phyloP scores from a whole-genome alignment of 306 rosid genomes.

The Alnus glutinosa region DNA sequence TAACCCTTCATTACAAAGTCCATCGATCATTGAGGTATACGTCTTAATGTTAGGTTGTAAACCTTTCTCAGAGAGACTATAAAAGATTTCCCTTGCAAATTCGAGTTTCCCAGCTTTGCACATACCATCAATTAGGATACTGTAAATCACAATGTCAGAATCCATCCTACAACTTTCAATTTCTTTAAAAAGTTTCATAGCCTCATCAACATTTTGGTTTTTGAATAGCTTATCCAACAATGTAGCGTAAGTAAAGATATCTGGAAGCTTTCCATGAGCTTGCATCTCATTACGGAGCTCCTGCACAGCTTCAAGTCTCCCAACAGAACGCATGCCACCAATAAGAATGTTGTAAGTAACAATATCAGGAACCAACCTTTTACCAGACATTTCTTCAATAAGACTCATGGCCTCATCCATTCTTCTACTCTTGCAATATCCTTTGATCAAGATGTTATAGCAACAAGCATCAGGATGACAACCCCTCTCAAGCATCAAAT shows the following conservation, averaged over 20 bases:
- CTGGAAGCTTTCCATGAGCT: constrained; percentile 3
- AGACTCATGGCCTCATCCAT: neutral
- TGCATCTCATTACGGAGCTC: constrained; percentile 21
- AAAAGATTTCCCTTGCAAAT: constrained; percentile 3
- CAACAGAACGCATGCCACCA: neutral
- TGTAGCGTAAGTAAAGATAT: neutral
- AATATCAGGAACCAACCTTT: neutral
- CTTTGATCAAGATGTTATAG: constrained; percentile 10
- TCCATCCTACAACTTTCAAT: neutral
- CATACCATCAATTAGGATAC: constrained; percentile 16
- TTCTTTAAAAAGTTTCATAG: neutral
- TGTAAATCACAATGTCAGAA: constrained; percentile 6
- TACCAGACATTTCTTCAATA: constrained; percentile 7
- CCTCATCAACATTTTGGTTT: neutral
- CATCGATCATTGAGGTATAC: constrained; percentile 36
- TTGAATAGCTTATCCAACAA: constrained; percentile 4
- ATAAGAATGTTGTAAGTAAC: constrained; percentile 25
- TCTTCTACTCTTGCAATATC: too few species aligned
- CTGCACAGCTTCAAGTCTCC: constrained; percentile 21
- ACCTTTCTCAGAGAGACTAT: constrained; percentile 12
- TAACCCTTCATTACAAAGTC: constrained; percentile 34
- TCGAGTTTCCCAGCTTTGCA: constrained; percentile 11
- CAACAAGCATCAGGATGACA: neutral
- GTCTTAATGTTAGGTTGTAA: constrained; percentile 28
- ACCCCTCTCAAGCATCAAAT: neutral